Evolutionary conservation across 768 basidiomycete species (phyloP).

Genomic region (Artomyces pyxidatus): DNA sequence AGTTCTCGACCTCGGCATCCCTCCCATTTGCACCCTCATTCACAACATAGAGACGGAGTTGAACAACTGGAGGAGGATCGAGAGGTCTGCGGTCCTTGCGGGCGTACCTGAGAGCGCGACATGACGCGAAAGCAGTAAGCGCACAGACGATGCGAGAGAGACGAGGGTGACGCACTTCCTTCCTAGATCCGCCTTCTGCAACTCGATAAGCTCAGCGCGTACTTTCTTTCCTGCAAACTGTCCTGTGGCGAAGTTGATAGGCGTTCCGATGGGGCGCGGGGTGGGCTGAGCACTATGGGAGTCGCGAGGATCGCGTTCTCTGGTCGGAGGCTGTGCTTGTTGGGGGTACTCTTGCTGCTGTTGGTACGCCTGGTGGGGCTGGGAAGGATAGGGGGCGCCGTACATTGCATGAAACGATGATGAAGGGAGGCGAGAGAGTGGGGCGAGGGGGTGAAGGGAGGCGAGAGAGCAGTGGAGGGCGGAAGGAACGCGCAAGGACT

Average conservation of each 20-base stretch:
- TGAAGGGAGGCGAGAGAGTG: background rate
- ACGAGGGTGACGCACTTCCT: conserved; percentile 19
- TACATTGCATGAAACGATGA: conserved; percentile 12
- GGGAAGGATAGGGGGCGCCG: background rate
- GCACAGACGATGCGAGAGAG: background rate
- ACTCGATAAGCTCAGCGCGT: conserved; percentile 18
- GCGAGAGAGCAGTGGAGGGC: background rate
- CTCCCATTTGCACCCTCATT: conserved; percentile 4
- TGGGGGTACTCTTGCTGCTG: background rate
- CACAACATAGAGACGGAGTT: conserved; percentile 18
- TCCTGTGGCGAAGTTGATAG: conserved; percentile 21
- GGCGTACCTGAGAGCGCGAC: conserved; percentile 14
- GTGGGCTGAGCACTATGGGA: conserved; percentile 3
- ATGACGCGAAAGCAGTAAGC: background rate
- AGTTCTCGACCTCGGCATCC: conserved; percentile 12
- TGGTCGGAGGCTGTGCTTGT: background rate
- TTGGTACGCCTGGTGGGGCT: background rate
- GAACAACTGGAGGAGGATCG: conserved; percentile 21
- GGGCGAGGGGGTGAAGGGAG: background rate
- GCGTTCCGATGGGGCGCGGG: conserved; percentile 17
- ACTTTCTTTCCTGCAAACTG: conserved; percentile 24
- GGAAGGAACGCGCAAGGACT: background rate
- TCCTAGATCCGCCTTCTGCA: conserved; percentile 27
- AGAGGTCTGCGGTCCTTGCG: conserved; percentile 20
- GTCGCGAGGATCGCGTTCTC: conserved; percentile 7